Percentiles rank a stretch among this genome's conserved stretches.
Conservation (phyloP, 2,329 filamentous ascomycete genomes). For the Cladosporium sp. region DNA sequence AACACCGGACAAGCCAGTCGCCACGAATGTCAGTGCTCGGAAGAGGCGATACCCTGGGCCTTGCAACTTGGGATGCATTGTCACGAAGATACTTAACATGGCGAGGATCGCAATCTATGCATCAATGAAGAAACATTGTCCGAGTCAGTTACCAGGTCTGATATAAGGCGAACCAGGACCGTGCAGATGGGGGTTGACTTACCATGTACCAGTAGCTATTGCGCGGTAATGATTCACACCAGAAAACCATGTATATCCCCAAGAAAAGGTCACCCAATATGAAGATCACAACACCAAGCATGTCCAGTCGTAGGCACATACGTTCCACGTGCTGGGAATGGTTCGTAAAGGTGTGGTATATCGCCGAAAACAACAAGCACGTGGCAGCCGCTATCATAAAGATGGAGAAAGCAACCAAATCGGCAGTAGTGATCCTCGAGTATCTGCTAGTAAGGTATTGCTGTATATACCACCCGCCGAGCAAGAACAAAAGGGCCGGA, state of each 20-base stretch:
- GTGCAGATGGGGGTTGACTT: background rate
- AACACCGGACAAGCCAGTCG: slow-evolving; percentile 5
- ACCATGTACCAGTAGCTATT: background rate
- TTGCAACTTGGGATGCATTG: slow-evolving; percentile 34
- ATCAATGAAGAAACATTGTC: background rate
- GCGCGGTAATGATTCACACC: background rate
- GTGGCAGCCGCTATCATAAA: slow-evolving; percentile 18
- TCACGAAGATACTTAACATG: background rate
- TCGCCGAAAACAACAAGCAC: slow-evolving; percentile 19
- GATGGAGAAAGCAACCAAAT: slow-evolving; percentile 22
- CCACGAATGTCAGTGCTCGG: slow-evolving; percentile 21
- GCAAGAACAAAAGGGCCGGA: slow-evolving; percentile 14
- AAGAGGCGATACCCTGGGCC: slow-evolving; percentile 25
- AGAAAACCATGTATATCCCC: background rate
- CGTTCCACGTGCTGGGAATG: slow-evolving; percentile 24
- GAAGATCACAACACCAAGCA: slow-evolving; percentile 4
- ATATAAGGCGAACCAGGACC: too few species aligned
- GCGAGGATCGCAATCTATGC: background rate
- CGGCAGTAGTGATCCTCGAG: slow-evolving; percentile 13
- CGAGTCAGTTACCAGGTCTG: too few species aligned
- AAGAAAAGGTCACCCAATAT: slow-evolving; percentile 1
- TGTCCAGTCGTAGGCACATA: slow-evolving; percentile 23
- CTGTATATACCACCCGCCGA: slow-evolving; percentile 19
- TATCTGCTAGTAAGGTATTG: slow-evolving; percentile 18
- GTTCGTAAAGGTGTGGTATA: slow-evolving; percentile 28